phyloP scores from a whole-genome alignment of 257 asterid genomes.

The Primulina huaijiensis region DNA sequence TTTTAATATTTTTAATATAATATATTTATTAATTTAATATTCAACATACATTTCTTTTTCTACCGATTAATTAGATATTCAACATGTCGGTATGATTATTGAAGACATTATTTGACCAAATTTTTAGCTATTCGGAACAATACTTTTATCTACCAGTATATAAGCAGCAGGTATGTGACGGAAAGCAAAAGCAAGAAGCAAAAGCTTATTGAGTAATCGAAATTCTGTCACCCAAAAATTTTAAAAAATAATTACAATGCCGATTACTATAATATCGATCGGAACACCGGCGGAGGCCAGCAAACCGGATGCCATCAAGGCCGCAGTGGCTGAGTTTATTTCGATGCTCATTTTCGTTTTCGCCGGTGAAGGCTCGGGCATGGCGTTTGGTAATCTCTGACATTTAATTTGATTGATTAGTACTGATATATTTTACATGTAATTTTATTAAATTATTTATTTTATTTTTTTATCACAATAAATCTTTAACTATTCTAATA shows the following conservation, averaged over 20 bases:
- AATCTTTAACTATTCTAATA: too few species aligned
- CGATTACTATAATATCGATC: conserved; percentile 53
- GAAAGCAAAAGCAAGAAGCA: background rate
- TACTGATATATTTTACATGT: too few species aligned
- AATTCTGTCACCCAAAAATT: too few species aligned
- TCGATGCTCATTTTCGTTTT: conserved; percentile 79
- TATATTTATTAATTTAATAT: too few species aligned
- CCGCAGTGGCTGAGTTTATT: conserved; percentile 78
- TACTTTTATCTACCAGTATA: too few species aligned
- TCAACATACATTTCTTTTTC: too few species aligned
- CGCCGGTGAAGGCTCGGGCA: conserved; percentile 86
- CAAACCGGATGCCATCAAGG: conserved; percentile 68
- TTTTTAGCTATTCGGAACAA: background rate
- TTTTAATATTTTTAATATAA: too few species aligned
- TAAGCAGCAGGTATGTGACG: too few species aligned
- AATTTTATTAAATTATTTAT: too few species aligned
- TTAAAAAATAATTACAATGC: conserved; percentile 36
- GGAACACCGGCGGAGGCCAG: conserved; percentile 63
- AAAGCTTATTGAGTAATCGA: background rate
- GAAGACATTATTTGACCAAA: background rate
- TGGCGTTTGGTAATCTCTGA: conserved; percentile 60
- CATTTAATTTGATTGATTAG: too few species aligned
- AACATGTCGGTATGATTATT: background rate
- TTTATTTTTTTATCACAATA: too few species aligned
- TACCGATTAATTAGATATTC: too few species aligned